Evolutionary conservation across 768 basidiomycete genomes (phyloP).

Genomic region (Tephrocybe sp.): DNA sequence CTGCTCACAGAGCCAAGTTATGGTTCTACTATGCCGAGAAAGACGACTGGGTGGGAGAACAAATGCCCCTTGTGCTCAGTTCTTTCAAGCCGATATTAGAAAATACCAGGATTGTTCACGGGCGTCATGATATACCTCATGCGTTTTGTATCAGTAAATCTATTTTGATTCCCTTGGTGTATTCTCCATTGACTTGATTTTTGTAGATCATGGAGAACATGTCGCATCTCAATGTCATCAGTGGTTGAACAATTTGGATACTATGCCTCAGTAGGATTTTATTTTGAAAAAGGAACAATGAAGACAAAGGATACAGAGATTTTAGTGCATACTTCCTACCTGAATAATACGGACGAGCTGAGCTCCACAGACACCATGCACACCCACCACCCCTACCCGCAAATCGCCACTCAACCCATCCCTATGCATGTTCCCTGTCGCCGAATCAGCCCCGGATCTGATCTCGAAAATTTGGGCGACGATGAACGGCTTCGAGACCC

Average conservation of each 20-base stretch:
- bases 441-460: no score
- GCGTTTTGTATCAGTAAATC: constrained; percentile 70
- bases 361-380: no score
- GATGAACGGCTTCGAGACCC: no score
- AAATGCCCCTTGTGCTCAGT: constrained; percentile 43
- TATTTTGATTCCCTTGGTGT: not conserved
- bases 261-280: no score
- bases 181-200: constrained; percentile 4
- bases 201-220: constrained; percentile 48
- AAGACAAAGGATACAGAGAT: no score
- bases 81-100: constrained; percentile 33
- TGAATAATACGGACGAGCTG: no score
- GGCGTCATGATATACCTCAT: constrained; percentile 53
- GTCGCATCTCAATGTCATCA: constrained; percentile 44
- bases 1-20: constrained; percentile 33
- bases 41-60: constrained; percentile 70
- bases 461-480: no score
- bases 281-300: no score
- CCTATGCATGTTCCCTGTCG: no score
- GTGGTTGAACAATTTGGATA: constrained; percentile 10
- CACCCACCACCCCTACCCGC: no score
- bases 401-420: no score
- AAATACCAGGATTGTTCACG: constrained; percentile 40
- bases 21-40: constrained; percentile 57
- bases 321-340: no score